Evolutionary conservation across 129 eudicot species (phyloP), one percentile per base, ranked within the genome.

Genomic region (Arctium minus): DNA sequence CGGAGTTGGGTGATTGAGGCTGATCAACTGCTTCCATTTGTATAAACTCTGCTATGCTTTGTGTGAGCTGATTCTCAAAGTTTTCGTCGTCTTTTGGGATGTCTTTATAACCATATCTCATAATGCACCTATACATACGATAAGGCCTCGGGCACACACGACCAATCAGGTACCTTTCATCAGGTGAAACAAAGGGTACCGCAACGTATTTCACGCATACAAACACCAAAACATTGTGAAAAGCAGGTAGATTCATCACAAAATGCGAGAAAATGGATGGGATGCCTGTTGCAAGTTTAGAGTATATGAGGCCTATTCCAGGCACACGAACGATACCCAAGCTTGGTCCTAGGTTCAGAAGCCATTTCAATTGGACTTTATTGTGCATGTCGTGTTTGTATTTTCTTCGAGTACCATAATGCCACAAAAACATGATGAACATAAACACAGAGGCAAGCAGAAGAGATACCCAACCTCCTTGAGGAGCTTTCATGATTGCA

Each of bases 161-260:
- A 4, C 97, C 97, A 62, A 89, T 88, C 13, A 92, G 89, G 79
- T 84, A 92, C 5, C 97, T 84, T 77, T 92, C 97, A 74, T 92
- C 93, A 2, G 89, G 90, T 6, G 91, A 74, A 56, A 92, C 93
- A 77, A 80, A 88, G 1, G 97, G 97, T 37, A 92, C 97, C 0
- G 93, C 92, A 35, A 92, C 92, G 2, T 87, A 89, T 74, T 94
- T 94, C 77, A 94, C 96, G 22, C 98, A 94, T 10, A 94, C 90
- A 81, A 94, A 94, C 64, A 94, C 98, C 88, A 94, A 46, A 12
- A 94, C 94, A 46, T 89, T 89, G 76, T 94, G 98, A 75, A 94
- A 92, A 64, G 97, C 93, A 1, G 97, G 97, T 22, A 92, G 89
- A 79, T 89, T 90, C 35, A 92, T 92, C 11, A 92, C 89, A 71